phyloP scores from a whole-genome alignment of 352 stramenopile genomes.

The Globisporangium rhizosaccharum region DNA sequence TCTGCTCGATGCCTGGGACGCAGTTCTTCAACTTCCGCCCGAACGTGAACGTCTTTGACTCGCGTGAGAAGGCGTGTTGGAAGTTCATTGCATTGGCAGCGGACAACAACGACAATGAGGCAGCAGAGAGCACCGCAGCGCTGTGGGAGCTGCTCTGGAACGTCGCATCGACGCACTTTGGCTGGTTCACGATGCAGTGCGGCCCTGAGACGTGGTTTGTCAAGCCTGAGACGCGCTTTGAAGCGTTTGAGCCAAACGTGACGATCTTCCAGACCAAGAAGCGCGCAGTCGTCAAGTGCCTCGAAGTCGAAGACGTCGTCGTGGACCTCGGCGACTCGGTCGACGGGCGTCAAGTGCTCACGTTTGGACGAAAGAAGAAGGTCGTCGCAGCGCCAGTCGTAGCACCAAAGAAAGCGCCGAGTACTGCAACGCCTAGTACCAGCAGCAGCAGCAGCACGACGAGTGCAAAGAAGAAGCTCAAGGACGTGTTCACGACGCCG shows the following conservation, averaged over 20 bases:
- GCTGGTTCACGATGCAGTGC: slow-evolving; percentile 71
- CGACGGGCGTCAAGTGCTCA: slow-evolving; percentile 49
- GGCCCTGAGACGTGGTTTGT: slow-evolving; percentile 71
- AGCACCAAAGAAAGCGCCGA: too few relatives aligned
- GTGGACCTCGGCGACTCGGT: slow-evolving; percentile 68
- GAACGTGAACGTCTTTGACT: slow-evolving; percentile 82
- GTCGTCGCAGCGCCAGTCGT: too few relatives aligned
- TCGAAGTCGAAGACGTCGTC: slow-evolving; percentile 39
- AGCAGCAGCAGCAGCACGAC: background rate
- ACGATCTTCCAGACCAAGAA: slow-evolving; percentile 83
- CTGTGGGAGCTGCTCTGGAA: slow-evolving; percentile 68
- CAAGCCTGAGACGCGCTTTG: slow-evolving; percentile 63
- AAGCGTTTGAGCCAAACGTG: slow-evolving; percentile 66
- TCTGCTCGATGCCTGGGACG: slow-evolving; percentile 70
- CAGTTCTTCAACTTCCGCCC: slow-evolving; percentile 81
- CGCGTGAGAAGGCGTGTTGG: slow-evolving; percentile 71
- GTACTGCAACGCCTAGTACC: slow-evolving; percentile 8
- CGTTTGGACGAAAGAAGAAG: slow-evolving; percentile 30
- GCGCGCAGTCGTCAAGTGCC: slow-evolving; percentile 56
- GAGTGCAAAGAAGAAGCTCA: slow-evolving; percentile 15
- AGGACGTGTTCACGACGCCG: slow-evolving; percentile 7
- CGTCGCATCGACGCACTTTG: slow-evolving; percentile 50
- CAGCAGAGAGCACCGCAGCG: slow-evolving; percentile 16
- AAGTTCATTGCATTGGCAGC: slow-evolving; percentile 51
- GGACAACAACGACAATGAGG: slow-evolving; percentile 3